A percentile compares a stretch with the other conserved stretches of the same genome.
These are phyloP conservation scores for Ophiostoma himal-ulmi DNA, from an alignment of 2,329 filamentous ascomycete species.

Conservation along the genomic window DNA sequence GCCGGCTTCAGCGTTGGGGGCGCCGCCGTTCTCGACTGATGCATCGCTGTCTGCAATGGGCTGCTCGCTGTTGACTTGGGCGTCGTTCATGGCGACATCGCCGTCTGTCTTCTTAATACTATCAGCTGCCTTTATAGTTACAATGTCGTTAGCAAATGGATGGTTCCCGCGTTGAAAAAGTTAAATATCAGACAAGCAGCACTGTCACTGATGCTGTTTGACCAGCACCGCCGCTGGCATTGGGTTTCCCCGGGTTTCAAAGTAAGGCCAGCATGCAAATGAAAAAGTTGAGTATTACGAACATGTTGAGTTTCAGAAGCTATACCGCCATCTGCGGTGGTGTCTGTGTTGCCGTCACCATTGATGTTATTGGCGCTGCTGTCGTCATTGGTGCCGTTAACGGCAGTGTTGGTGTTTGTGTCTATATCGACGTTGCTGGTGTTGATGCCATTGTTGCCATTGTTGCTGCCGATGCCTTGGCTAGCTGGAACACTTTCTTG, in stretches of 20 bases:
- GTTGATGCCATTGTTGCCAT: not conserved
- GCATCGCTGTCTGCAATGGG: conserved; percentile 27
- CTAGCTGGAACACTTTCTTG: conserved; percentile 19
- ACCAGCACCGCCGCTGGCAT: not conserved
- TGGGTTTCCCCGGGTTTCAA: not conserved
- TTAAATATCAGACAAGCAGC: not conserved
- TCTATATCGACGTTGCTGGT: conserved; percentile 3
- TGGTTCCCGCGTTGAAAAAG: not conserved
- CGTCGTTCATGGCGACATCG: conserved; percentile 5
- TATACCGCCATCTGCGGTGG: not conserved
- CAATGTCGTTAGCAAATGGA: conserved; percentile 9
- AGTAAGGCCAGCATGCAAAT: not conserved
- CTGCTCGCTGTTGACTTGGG: conserved; percentile 16
- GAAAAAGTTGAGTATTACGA: conserved; percentile 23
- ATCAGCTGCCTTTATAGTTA: not conserved
- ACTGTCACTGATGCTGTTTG: not conserved
- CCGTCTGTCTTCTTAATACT: not conserved
- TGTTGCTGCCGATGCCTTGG: conserved; percentile 8
- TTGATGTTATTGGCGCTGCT: not conserved
- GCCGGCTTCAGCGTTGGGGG: conserved; percentile 30
- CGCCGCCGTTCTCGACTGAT: conserved; percentile 31
- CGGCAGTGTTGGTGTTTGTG: not conserved
- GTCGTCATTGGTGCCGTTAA: conserved; percentile 2
- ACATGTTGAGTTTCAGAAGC: conserved; percentile 22
- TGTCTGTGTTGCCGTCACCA: not conserved